phyloP scores from a whole-genome alignment of 306 rosid species.

The Malus orientalis region DNA sequence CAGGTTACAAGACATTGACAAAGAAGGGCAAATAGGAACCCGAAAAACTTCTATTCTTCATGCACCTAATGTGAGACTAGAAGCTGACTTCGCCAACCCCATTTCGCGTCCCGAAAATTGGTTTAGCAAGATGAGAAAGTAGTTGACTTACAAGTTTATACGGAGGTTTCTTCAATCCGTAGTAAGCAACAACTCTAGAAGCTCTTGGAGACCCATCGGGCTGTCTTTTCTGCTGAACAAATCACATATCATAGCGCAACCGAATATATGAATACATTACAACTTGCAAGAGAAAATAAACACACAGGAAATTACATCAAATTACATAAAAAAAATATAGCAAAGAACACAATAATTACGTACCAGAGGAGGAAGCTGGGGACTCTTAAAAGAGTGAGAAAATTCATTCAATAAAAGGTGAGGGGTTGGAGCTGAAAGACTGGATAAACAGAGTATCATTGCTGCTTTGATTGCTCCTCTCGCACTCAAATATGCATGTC shows the following conservation, averaged over 20 bases:
- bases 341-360: neutral
- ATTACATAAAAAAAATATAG: neutral
- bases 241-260: neutral
- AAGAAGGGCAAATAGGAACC: neutral
- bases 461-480: conserved; percentile 15
- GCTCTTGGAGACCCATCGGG: conserved; percentile 27
- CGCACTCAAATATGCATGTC: conserved; percentile 17
- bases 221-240: conserved; percentile 31
- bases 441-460: conserved; percentile 49
- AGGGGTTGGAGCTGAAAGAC: conserved; percentile 35
- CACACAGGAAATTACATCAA: neutral
- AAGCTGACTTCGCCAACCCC: neutral
- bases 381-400: conserved; percentile 32
- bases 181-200: conserved; percentile 48
- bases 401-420: conserved; percentile 31
- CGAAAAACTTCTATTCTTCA: neutral
- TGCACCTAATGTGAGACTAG: neutral
- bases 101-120: neutral
- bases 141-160: conserved; percentile 63
- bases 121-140: neutral
- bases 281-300: neutral
- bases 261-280: neutral
- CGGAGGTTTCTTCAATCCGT: conserved; percentile 85
- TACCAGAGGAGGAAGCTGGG: conserved; percentile 51
- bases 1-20: neutral